These are phyloP conservation scores for Gymnopilus dilepis DNA, from an alignment of 768 basidiomycete species.

Conservation along the genomic window DNA sequence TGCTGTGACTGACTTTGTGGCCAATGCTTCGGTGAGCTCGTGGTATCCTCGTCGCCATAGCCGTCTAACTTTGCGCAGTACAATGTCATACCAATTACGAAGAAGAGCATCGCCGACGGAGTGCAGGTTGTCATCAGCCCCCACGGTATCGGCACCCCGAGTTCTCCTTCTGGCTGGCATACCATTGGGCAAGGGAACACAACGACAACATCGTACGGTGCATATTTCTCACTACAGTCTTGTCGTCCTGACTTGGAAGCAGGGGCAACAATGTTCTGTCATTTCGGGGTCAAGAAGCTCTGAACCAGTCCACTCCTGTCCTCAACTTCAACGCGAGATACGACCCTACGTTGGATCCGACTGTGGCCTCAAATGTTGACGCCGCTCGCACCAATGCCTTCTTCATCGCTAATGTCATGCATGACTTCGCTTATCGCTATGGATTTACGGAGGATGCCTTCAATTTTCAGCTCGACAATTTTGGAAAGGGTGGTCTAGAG, in stretches of 20 bases:
- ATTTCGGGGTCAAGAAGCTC: slow-evolving; percentile 30
- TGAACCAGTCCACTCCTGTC: slow-evolving; percentile 16
- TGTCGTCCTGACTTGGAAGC: too few species aligned
- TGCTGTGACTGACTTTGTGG: slow-evolving; percentile 56
- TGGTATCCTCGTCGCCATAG: neutral
- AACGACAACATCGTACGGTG: slow-evolving; percentile 16
- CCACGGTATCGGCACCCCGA: slow-evolving; percentile 49
- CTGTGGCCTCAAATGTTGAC: slow-evolving; percentile 46
- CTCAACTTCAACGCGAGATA: slow-evolving; percentile 43
- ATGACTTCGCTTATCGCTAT: slow-evolving; percentile 44
- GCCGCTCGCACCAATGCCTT: slow-evolving; percentile 58
- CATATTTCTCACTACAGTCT: neutral
- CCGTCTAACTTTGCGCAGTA: slow-evolving; percentile 33
- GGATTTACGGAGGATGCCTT: slow-evolving; percentile 60
- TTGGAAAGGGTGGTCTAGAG: slow-evolving; percentile 54
- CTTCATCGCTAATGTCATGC: slow-evolving; percentile 60
- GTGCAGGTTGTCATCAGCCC: slow-evolving; percentile 52
- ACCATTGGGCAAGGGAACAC: slow-evolving; percentile 17
- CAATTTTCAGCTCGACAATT: slow-evolving; percentile 62
- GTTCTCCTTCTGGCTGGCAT: slow-evolving; percentile 61
- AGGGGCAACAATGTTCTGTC: slow-evolving; percentile 44
- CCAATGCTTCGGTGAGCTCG: slow-evolving; percentile 42
- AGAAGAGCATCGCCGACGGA: slow-evolving; percentile 55
- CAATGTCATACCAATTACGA: slow-evolving; percentile 49
- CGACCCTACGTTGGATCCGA: slow-evolving; percentile 38